Evolutionary conservation across 2,329 filamentous ascomycete genomes (phyloP).

Genomic region (Curvularia verruculosa): DNA sequence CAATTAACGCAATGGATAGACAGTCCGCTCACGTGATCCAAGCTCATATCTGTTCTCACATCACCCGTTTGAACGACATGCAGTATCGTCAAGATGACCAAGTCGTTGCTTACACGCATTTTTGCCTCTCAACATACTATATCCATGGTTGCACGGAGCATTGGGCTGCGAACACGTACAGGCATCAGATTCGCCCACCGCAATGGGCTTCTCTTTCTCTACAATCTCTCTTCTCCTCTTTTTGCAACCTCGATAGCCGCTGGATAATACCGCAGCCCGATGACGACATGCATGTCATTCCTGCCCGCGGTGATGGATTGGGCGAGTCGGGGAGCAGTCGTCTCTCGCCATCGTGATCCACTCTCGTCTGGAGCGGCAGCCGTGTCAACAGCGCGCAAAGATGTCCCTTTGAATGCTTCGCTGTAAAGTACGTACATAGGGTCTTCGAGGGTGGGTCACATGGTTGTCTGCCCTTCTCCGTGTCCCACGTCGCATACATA

Average conservation of each 20-base stretch:
- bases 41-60: background rate
- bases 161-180: constrained; percentile 42
- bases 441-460: constrained; percentile 19
- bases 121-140: constrained; percentile 17
- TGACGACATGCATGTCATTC: constrained; percentile 39
- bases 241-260: constrained; percentile 42
- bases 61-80: background rate
- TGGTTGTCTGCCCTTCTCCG: constrained; percentile 18
- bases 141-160: constrained; percentile 21
- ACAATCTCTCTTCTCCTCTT: constrained; percentile 5
- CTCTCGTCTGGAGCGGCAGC: constrained; percentile 9
- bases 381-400: constrained; percentile 11
- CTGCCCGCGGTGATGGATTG: constrained; percentile 18
- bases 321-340: constrained; percentile 8
- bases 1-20: background rate
- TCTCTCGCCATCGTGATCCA: constrained; percentile 9
- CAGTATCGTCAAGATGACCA: background rate
- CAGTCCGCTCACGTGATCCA: background rate
- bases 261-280: constrained; percentile 23
- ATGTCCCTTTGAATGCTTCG: constrained; percentile 7
- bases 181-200: constrained; percentile 31
- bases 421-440: constrained; percentile 11
- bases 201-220: background rate
- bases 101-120: background rate
- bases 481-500: constrained; percentile 35